These are phyloP conservation scores for Arthrobotrys musiformis DNA, from an alignment of 2,329 filamentous ascomycete species.

Conservation along the genomic window DNA sequence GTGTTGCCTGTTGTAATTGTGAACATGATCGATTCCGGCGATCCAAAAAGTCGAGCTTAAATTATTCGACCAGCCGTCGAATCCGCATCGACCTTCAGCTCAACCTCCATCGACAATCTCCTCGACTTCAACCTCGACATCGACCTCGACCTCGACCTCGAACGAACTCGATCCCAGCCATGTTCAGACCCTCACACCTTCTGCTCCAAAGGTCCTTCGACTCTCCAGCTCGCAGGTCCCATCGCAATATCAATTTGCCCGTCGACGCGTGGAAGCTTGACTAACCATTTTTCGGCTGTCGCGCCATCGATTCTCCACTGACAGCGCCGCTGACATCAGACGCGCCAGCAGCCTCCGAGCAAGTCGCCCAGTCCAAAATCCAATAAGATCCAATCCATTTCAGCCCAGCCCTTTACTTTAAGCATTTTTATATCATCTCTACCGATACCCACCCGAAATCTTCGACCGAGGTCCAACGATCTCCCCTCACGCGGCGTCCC, in stretches of 20 bases:
- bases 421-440: not conserved
- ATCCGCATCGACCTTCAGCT: no score
- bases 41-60: constrained; percentile 1
- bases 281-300: no score
- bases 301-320: not conserved
- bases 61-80: no score
- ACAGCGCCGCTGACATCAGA: constrained; percentile 7
- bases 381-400: not conserved
- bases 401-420: not conserved
- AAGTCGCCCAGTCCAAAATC: not conserved
- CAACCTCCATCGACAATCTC: not conserved
- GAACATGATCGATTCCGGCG: no score
- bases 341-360: not conserved
- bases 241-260: not conserved
- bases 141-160: not conserved
- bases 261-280: not conserved
- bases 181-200: not conserved
- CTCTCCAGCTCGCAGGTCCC: not conserved
- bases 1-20: no score
- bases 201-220: not conserved
- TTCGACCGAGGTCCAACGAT: not conserved
- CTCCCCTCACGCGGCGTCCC: not conserved
- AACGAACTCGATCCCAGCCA: not conserved
- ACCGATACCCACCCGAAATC: not conserved
- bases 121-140: not conserved